Percentiles rank a stretch among this genome's conserved stretches.
These are phyloP conservation scores for Ustilago shanxiensis DNA, from an alignment of 1,284 basidiomycete species.

Conservation along the genomic window DNA sequence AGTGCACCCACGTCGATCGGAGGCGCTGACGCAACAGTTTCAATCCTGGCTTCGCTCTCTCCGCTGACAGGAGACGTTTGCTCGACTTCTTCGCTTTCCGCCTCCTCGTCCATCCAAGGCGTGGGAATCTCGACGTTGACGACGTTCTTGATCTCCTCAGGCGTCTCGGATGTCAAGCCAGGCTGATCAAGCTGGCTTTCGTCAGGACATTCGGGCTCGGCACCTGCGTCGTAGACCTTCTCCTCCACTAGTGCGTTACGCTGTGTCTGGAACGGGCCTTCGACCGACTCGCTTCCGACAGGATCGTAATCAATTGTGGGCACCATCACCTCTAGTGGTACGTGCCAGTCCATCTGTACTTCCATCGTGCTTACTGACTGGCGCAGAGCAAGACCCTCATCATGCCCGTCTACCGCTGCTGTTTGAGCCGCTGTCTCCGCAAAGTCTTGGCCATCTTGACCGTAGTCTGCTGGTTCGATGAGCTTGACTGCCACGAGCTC, in stretches of 20 bases:
- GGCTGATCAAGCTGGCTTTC: conserved; percentile 27
- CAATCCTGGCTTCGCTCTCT: background rate
- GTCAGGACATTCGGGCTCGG: conserved; percentile 20
- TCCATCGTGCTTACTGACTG: conserved; percentile 57
- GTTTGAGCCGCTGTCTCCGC: conserved; percentile 7
- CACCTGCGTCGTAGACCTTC: conserved; percentile 6
- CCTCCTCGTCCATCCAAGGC: conserved; percentile 21
- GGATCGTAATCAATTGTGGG: background rate
- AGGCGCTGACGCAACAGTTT: background rate
- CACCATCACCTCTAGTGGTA: conserved; percentile 24
- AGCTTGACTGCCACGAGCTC: conserved; percentile 52
- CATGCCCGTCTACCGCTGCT: conserved; percentile 30
- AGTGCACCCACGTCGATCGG: conserved; percentile 20
- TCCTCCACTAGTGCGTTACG: conserved; percentile 20
- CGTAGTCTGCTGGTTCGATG: conserved; percentile 59
- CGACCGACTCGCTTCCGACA: conserved; percentile 38
- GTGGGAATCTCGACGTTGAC: conserved; percentile 17
- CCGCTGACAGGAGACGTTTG: background rate
- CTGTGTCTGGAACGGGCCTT: conserved; percentile 41
- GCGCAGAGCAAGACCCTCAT: conserved; percentile 56
- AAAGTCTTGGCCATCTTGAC: conserved; percentile 30
- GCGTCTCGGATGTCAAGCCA: conserved; percentile 22
- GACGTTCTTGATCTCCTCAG: conserved; percentile 11
- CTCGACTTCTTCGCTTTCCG: background rate
- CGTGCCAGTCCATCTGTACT: conserved; percentile 55